Evolutionary conservation across 345 rosid species (phyloP).

Genomic region (Ceriops zippeliana): DNA sequence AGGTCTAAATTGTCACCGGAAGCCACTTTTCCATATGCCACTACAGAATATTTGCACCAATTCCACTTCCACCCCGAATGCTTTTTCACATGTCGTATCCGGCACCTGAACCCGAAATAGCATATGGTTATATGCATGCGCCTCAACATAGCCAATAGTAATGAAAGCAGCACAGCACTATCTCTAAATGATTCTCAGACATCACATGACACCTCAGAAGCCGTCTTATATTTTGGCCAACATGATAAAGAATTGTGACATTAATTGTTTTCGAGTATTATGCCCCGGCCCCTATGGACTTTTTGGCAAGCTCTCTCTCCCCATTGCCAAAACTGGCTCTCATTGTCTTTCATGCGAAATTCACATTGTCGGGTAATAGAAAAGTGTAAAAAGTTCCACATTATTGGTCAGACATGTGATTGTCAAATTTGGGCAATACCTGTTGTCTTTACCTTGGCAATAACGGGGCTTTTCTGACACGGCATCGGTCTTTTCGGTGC

Average conservation of each 20-base stretch:
- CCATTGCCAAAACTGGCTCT: not conserved
- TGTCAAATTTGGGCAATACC: too few species aligned
- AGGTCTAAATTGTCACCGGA: not conserved
- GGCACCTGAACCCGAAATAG: conserved; percentile 1
- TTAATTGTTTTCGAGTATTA: not conserved
- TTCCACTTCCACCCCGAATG: not conserved
- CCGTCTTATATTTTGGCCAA: not conserved
- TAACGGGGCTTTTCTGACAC: too few species aligned
- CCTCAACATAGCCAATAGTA: not conserved
- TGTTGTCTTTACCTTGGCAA: too few species aligned
- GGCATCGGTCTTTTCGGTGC: too few species aligned
- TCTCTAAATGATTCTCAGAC: conserved; percentile 5
- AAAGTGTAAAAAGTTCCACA: too few species aligned
- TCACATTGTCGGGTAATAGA: too few species aligned
- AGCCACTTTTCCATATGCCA: not conserved
- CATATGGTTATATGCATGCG: not conserved
- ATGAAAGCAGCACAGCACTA: conserved; percentile 1
- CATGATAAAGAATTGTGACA: not conserved
- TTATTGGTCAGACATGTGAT: too few species aligned
- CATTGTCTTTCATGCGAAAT: too few species aligned
- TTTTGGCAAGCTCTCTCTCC: not conserved
- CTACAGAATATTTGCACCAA: not conserved
- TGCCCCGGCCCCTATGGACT: not conserved
- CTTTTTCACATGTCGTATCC: not conserved
- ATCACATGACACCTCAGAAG: conserved; percentile 2